Evolutionary conservation across 1,284 basidiomycete genomes (phyloP).

Genomic region (Rhizoctonia solani): DNA sequence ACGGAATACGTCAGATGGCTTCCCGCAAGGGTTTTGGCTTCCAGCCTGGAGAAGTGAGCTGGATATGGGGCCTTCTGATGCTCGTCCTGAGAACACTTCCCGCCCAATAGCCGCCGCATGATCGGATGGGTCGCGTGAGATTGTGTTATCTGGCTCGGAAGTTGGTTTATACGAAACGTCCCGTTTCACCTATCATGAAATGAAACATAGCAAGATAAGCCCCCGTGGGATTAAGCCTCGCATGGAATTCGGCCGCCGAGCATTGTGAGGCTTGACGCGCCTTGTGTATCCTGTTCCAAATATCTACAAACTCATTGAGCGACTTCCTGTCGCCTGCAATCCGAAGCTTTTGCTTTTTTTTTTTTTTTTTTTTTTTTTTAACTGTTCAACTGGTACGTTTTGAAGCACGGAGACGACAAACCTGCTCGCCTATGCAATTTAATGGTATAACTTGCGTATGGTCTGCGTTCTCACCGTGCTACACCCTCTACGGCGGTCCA

Average conservation of each 20-base stretch:
- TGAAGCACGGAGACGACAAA: slow-evolving; percentile 20
- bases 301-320: slow-evolving; percentile 33
- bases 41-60: slow-evolving; percentile 16
- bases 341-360: slow-evolving; percentile 20
- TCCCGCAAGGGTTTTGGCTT: slow-evolving; percentile 16
- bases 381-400: not conserved
- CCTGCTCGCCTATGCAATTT: not conserved
- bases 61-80: slow-evolving; percentile 11
- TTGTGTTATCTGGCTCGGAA: slow-evolving; percentile 8
- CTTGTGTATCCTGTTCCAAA: slow-evolving; percentile 33
- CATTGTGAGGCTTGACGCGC: not conserved
- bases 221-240: too few relatives aligned
- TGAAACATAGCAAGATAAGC: not conserved
- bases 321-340: slow-evolving; percentile 33
- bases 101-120: slow-evolving; percentile 23
- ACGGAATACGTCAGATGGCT: not conserved
- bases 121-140: not conserved
- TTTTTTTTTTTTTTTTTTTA: too few relatives aligned
- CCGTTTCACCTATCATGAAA: slow-evolving; percentile 8
- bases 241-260: too few relatives aligned
- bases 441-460: not conserved
- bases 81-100: slow-evolving; percentile 29
- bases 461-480: slow-evolving; percentile 9
- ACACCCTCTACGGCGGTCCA: slow-evolving; percentile 30
- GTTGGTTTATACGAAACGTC: slow-evolving; percentile 10